A percentile compares a stretch with the other conserved stretches of the same genome.
Evolutionary conservation across 768 basidiomycete species (phyloP).

Genomic region (Boletus rubropictus): DNA sequence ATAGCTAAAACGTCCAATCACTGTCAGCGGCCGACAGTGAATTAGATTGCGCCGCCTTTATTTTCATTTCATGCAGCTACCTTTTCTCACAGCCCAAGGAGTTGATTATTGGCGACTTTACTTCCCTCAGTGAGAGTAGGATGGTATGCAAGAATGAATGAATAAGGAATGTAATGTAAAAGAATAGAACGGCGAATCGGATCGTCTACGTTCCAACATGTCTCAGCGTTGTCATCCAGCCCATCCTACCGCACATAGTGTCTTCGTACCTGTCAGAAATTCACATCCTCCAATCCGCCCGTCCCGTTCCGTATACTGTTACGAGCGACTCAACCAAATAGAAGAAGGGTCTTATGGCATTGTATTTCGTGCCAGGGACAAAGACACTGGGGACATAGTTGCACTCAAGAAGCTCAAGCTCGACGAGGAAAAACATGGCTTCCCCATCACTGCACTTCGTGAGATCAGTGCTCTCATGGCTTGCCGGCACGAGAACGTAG

Average conservation of each 20-base stretch:
- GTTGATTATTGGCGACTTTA: too few species aligned
- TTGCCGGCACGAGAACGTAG: constrained; percentile 92
- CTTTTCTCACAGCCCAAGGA: too few species aligned
- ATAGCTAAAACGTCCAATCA: too few species aligned
- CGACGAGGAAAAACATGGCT: constrained; percentile 97
- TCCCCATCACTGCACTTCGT: constrained; percentile 93
- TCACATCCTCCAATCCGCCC: constrained; percentile 74
- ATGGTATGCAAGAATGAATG: too few species aligned
- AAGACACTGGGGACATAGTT: constrained; percentile 91
- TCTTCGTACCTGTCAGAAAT: constrained; percentile 70
- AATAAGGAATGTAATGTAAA: too few species aligned
- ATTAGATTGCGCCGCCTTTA: too few species aligned
- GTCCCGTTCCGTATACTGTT: constrained; percentile 90
- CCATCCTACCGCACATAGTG: constrained; percentile 42
- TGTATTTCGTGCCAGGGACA: constrained; percentile 94
- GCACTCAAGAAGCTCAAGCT: constrained; percentile 97
- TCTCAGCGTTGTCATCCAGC: constrained; percentile 11
- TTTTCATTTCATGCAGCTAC: too few species aligned
- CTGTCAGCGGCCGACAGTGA: too few species aligned
- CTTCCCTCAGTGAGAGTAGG: too few species aligned
- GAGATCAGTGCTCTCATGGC: constrained; percentile 97
- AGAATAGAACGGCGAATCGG: too few species aligned
- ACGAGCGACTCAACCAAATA: constrained; percentile 94
- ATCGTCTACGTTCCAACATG: constrained; percentile 15
- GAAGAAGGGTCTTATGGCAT: constrained; percentile 98